Evolutionary conservation across 140 eudicot genomes (phyloP), one percentile per base, ranked within the genome.

Genomic region (Senecio squalidus): DNA sequence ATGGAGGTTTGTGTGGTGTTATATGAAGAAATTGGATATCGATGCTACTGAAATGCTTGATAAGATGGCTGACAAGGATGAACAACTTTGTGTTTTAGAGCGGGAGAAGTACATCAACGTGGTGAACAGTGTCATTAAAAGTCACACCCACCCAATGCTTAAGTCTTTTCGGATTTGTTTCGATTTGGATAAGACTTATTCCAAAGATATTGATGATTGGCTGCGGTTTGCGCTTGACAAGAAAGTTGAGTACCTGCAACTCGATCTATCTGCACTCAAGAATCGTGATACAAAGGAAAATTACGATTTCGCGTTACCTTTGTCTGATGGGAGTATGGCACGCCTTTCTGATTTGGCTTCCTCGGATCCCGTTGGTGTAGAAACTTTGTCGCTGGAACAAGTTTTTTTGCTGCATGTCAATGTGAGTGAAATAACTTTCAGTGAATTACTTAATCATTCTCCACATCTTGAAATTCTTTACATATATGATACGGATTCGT

Each of bases 1-100:
- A 64, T 76, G 83, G 83, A 50, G 69, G 49, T 31, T 53, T 27
- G 11, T 80, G 24, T 76, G 83, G 83, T 41, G 44, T 20, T 1
- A 36, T 20, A 4, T 74, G 3, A 34, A 30, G 15, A 13, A 26
- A 6, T 41, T 81, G 45, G 67, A 74, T 25, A 73, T 77, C 70
- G 76, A 69, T 66, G 78, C 39, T 51, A 11, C 13, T 18, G 51
- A 20, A 5, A 25, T 31, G 7, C 53, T 72, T 17, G 46, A 57
- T 7, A 66, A 36, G 20, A 39, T 64, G 14, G 57, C n/a, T n/a
- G n/a, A 61, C 2, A 48, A 34, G 3, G 54, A 64, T 21, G 33
- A 26, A 15, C 49, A 50, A 25, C 9, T 53, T 0, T 30, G 66
- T 4, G 21, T 10, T n/a, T 1, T 15, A 1, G 66, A 67, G 39